A percentile compares a stretch with the other conserved stretches of the same genome.
Evolutionary conservation across 768 basidiomycete species (phyloP).

Genomic region (Xerocomus potaroensis): DNA sequence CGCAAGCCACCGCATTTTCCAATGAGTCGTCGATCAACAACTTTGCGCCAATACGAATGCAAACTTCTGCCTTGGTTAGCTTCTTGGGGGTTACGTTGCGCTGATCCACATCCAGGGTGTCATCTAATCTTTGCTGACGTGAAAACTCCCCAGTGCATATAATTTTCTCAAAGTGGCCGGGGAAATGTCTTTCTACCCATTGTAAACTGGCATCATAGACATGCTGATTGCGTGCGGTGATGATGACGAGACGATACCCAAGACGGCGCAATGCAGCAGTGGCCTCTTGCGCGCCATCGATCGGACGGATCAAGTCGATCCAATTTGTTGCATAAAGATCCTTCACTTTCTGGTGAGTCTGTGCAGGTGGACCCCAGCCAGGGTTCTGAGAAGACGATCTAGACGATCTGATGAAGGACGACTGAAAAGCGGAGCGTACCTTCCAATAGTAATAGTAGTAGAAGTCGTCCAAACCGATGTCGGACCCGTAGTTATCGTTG

Average conservation of each 20-base stretch:
- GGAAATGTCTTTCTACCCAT: constrained; percentile 66
- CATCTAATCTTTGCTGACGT: constrained; percentile 35
- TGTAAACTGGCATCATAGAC: constrained; percentile 55
- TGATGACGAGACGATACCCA: constrained; percentile 67
- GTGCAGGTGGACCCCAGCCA: constrained; percentile 57
- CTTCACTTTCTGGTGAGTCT: constrained; percentile 56
- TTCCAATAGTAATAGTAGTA: constrained; percentile 80
- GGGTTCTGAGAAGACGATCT: constrained; percentile 34
- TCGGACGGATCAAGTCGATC: constrained; percentile 45
- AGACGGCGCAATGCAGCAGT: constrained; percentile 49
- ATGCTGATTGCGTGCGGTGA: constrained; percentile 65
- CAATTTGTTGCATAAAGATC: constrained; percentile 52
- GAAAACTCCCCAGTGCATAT: constrained; percentile 76
- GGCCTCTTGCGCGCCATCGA: constrained; percentile 61
- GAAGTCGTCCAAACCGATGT: constrained; percentile 51
- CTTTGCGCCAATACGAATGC: constrained; percentile 56
- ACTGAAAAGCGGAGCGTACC: constrained; percentile 30
- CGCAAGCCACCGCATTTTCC: constrained; percentile 69
- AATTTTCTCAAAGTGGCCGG: constrained; percentile 55
- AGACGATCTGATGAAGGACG: neutral
- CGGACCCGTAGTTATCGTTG: constrained; percentile 52
- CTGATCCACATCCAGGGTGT: constrained; percentile 12
- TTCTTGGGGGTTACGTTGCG: constrained; percentile 43
- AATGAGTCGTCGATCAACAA: constrained; percentile 77
- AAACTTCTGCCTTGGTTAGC: constrained; percentile 71